A percentile compares a stretch with the other conserved stretches of the same genome.
These are phyloP conservation scores for Tilletia setariae DNA, from an alignment of 1,284 basidiomycete genomes.

Conservation along the genomic window DNA sequence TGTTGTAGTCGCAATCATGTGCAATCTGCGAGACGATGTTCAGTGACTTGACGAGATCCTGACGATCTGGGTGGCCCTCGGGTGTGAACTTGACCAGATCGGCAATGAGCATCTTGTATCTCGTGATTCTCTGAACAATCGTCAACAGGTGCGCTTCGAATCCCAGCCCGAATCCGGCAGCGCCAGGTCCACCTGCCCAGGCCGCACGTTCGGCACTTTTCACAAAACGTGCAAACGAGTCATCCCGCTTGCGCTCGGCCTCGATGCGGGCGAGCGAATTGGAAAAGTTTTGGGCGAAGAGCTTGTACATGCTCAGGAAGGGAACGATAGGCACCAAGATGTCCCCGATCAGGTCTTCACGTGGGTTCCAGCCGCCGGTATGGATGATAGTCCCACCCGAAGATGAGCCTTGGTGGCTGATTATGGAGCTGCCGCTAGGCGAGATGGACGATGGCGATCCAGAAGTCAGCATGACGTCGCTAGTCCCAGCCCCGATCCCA, in stretches of 20 bases:
- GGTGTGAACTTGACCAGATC: slow-evolving; percentile 47
- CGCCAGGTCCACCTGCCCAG: slow-evolving; percentile 18
- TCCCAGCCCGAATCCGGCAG: slow-evolving; percentile 38
- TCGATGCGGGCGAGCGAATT: slow-evolving; percentile 48
- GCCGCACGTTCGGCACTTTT: slow-evolving; percentile 38
- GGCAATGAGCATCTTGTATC: slow-evolving; percentile 48
- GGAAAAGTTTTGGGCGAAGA: slow-evolving; percentile 53
- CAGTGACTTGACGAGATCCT: slow-evolving; percentile 33
- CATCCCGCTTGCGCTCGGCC: slow-evolving; percentile 41
- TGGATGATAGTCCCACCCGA: background rate
- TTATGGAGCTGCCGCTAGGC: slow-evolving; percentile 43
- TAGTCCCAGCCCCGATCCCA: background rate
- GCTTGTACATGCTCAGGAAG: slow-evolving; percentile 53
- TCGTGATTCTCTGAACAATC: slow-evolving; percentile 52
- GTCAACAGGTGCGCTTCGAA: slow-evolving; percentile 51
- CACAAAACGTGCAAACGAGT: slow-evolving; percentile 43
- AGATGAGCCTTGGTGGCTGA: too few species aligned
- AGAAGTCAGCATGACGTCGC: slow-evolving; percentile 43
- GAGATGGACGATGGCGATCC: slow-evolving; percentile 76
- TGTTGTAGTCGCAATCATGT: slow-evolving; percentile 49
- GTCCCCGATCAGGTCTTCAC: slow-evolving; percentile 43
- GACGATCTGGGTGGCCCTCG: slow-evolving; percentile 36
- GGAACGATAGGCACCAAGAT: slow-evolving; percentile 50
- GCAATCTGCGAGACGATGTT: slow-evolving; percentile 45
- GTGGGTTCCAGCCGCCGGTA: slow-evolving; percentile 37